These are phyloP conservation scores for Alloascoidea africana DNA, from an alignment of 805 yeast species.

Conservation along the genomic window DNA sequence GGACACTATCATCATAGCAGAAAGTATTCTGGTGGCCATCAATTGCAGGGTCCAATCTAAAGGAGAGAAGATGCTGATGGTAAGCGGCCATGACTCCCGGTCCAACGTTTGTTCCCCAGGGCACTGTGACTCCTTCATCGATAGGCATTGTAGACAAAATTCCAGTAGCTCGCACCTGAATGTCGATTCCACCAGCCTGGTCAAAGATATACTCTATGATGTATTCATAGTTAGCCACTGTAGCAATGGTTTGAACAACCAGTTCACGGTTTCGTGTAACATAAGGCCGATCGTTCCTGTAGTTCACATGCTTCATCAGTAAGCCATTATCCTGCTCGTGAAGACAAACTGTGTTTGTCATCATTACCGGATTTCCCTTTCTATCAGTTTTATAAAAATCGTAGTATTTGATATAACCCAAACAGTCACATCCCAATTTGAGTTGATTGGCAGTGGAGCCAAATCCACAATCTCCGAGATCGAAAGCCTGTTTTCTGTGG, in stretches of 20 bases:
- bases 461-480: conserved; percentile 75
- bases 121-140: conserved; percentile 49
- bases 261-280: conserved; percentile 68
- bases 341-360: conserved; percentile 63
- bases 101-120: conserved; percentile 59
- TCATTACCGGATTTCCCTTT: conserved; percentile 44
- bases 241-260: conserved; percentile 66
- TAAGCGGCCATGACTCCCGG: conserved; percentile 74
- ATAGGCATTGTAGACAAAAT: conserved; percentile 75
- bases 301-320: conserved; percentile 66
- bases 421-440: conserved; percentile 67
- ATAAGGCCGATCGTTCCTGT: conserved; percentile 67
- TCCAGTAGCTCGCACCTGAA: conserved; percentile 79
- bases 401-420: conserved; percentile 63
- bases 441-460: conserved; percentile 60
- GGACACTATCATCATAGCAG: conserved; percentile 51
- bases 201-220: conserved; percentile 56
- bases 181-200: conserved; percentile 64
- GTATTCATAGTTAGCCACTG: conserved; percentile 78
- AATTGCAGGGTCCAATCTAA: conserved; percentile 70
- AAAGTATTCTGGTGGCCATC: conserved; percentile 73
- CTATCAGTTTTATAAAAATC: conserved; percentile 42
- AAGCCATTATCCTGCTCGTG: conserved; percentile 79
- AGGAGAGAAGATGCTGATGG: conserved; percentile 69
- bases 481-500: conserved; percentile 80